Evolutionary conservation across 805 yeast species (phyloP).

Genomic region (Huiozyma sinensis): DNA sequence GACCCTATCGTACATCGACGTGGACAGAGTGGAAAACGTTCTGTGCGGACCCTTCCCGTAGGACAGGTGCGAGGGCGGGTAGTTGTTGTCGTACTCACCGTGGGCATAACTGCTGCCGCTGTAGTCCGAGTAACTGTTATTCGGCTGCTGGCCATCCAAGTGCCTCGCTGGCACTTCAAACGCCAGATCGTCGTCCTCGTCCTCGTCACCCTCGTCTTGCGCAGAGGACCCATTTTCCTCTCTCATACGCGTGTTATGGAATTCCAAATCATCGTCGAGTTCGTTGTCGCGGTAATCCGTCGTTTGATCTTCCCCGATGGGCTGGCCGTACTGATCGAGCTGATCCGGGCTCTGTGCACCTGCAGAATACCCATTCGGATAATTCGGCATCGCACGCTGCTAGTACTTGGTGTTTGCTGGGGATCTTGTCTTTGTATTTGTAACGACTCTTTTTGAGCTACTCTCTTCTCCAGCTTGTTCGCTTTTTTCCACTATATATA

Average conservation of each 20-base stretch:
- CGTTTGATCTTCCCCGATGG: constrained; percentile 19
- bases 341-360: neutral
- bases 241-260: neutral
- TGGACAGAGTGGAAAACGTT: neutral
- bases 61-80: constrained; percentile 76
- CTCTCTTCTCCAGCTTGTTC: too few relatives aligned
- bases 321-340: constrained; percentile 31
- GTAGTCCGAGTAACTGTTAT: constrained; percentile 46
- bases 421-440: too few relatives aligned
- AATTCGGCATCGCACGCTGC: too few relatives aligned
- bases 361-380: too few relatives aligned
- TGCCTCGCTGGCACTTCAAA: too few relatives aligned
- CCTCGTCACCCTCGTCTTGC: neutral
- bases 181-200: neutral
- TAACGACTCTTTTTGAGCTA: too few relatives aligned
- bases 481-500: too few relatives aligned
- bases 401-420: too few relatives aligned
- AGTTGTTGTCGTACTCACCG: constrained; percentile 26
- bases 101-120: constrained; percentile 43
- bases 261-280: neutral
- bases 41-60: constrained; percentile 59
- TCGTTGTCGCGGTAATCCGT: neutral
- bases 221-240: neutral
- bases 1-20: neutral
- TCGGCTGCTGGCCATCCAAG: too few relatives aligned